Conservation (phyloP, 192 early-diverging fungal genomes). For the Linnemannia schmuckeri region DNA sequence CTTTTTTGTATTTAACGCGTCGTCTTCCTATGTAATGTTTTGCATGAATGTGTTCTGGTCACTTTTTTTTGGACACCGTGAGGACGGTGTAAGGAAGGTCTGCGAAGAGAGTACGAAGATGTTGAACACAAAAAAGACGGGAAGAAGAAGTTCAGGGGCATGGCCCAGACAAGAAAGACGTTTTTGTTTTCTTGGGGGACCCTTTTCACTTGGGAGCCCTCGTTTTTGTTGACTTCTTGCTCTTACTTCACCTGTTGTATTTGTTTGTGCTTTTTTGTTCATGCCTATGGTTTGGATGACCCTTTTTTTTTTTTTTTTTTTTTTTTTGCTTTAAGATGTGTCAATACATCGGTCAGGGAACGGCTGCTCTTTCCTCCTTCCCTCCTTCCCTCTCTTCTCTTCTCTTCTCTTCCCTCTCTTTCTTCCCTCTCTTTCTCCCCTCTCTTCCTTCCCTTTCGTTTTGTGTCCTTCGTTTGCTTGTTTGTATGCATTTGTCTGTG, state of each 20-base stretch:
- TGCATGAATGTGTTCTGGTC: too few species aligned
- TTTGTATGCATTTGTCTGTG: background rate
- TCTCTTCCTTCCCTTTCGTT: too few species aligned
- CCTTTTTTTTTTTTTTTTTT: background rate
- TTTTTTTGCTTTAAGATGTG: background rate
- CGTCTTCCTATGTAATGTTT: background rate
- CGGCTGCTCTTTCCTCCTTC: background rate
- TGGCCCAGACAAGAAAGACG: background rate
- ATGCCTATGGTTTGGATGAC: too few species aligned
- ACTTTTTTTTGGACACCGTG: too few species aligned
- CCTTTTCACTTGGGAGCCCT: slow-evolving; percentile 9
- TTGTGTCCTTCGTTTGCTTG: background rate
- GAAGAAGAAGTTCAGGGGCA: background rate
- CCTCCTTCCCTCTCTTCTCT: background rate
- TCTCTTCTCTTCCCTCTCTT: too few species aligned
- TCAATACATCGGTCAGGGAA: too few species aligned
- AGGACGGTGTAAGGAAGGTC: too few species aligned
- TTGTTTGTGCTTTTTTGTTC: background rate
- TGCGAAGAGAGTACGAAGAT: too few species aligned
- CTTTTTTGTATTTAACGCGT: background rate
- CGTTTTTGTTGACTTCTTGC: background rate
- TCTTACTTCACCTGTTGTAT: background rate
- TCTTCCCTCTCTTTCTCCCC: too few species aligned
- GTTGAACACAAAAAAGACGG: background rate
- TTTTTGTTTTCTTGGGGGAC: background rate